phyloP scores from a whole-genome alignment of 441 rosid genomes.

The Jatropha multifida region DNA sequence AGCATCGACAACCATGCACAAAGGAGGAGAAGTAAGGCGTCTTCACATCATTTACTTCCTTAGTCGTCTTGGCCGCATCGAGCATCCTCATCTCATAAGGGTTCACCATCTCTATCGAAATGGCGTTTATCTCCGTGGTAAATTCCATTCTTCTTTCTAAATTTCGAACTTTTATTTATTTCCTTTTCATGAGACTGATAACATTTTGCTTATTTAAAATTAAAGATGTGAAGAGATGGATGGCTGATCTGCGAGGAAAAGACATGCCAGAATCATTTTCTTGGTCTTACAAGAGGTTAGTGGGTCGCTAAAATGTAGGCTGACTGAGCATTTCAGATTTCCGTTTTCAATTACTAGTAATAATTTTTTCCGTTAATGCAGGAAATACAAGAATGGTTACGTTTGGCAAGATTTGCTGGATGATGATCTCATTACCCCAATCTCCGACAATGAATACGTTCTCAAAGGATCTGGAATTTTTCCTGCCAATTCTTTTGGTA shows the following conservation, averaged over 20 bases:
- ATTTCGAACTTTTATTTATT: too few relatives aligned
- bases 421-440: conserved; percentile 71
- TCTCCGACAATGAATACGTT: conserved; percentile 68
- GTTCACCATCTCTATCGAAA: conserved; percentile 45
- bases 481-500: conserved; percentile 31
- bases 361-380: conserved; percentile 6
- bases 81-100: conserved; percentile 75
- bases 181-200: neutral
- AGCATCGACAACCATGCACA: conserved; percentile 11
- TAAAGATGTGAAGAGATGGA: conserved; percentile 76
- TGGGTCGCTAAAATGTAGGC: too few relatives aligned
- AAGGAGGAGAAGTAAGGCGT: conserved; percentile 51
- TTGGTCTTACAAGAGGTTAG: conserved; percentile 82
- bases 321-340: too few relatives aligned
- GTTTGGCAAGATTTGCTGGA: conserved; percentile 81
- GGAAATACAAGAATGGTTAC: conserved; percentile 65
- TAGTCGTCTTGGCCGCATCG: conserved; percentile 45
- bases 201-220: neutral
- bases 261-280: conserved; percentile 59
- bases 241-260: conserved; percentile 63
- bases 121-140: conserved; percentile 67
- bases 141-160: neutral
- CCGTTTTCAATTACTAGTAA: too few relatives aligned
- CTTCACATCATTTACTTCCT: conserved; percentile 63
- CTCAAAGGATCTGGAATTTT: conserved; percentile 66